A percentile compares a stretch with the other conserved stretches of the same genome.
These are phyloP conservation scores for Geotrichum carabidarum DNA, from an alignment of 1,139 yeast genomes.

Conservation along the genomic window DNA sequence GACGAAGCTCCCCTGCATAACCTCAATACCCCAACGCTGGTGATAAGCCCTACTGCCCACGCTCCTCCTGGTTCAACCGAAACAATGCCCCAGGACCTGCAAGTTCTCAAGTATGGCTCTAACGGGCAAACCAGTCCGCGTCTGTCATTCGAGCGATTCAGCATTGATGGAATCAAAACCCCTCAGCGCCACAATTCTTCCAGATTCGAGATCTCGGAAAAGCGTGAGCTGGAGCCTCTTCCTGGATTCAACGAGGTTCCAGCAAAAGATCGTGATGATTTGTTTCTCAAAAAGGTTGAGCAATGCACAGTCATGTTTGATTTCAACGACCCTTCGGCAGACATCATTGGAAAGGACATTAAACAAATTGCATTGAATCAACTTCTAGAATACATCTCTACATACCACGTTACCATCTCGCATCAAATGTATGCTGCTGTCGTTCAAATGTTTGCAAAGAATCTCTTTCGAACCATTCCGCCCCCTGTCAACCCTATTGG, in stretches of 20 bases:
- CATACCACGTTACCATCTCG: conserved; percentile 70
- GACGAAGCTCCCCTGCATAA: neutral
- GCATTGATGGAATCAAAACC: conserved; percentile 57
- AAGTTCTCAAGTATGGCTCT: conserved; percentile 25
- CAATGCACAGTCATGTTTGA: conserved; percentile 95
- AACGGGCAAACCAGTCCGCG: conserved; percentile 23
- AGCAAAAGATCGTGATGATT: conserved; percentile 74
- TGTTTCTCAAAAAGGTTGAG: conserved; percentile 82
- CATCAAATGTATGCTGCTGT: conserved; percentile 89
- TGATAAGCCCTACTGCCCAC: conserved; percentile 23
- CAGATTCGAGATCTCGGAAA: conserved; percentile 71
- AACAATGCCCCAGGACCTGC: conserved; percentile 39
- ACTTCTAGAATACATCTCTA: conserved; percentile 79
- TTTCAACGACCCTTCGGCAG: conserved; percentile 88
- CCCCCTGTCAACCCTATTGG: conserved; percentile 98
- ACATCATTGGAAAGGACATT: conserved; percentile 87
- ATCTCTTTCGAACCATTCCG: conserved; percentile 91
- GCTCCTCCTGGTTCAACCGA: conserved; percentile 39
- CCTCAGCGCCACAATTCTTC: conserved; percentile 97
- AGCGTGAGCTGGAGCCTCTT: conserved; percentile 70
- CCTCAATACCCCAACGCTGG: conserved; percentile 13
- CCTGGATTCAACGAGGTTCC: conserved; percentile 90
- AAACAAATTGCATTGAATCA: conserved; percentile 84
- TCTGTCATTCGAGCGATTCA: conserved; percentile 38
- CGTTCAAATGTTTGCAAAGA: conserved; percentile 81